Evolutionary conservation across 768 basidiomycete species (phyloP).

Genomic region (Trametes cubensis): DNA sequence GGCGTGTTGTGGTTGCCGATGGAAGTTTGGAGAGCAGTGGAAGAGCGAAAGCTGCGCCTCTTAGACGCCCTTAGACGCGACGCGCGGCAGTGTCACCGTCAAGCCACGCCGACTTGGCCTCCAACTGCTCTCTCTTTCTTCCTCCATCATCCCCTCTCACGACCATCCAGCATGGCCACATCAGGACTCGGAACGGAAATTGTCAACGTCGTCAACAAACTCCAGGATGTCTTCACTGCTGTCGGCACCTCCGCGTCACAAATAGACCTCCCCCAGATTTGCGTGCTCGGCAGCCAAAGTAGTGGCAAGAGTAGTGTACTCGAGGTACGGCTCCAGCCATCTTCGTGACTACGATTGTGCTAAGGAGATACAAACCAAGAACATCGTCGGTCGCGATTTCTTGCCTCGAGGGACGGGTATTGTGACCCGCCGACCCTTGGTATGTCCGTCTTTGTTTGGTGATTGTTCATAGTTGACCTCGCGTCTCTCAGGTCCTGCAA

Average conservation of each 20-base stretch:
- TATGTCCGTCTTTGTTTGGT: constrained; percentile 42
- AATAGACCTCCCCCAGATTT: constrained; percentile 92
- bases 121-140: constrained; percentile 8
- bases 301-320: constrained; percentile 93
- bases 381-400: constrained; percentile 98
- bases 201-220: constrained; percentile 81
- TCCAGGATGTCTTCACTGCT: constrained; percentile 87
- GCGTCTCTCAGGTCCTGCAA: constrained; percentile 73
- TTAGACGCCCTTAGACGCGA: constrained; percentile 16
- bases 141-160: constrained; percentile 11
- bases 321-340: constrained; percentile 57
- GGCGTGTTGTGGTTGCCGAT: background rate
- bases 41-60: background rate
- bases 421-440: constrained; percentile 94
- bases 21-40: background rate
- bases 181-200: constrained; percentile 80
- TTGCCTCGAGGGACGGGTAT: constrained; percentile 98
- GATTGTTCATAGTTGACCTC: background rate
- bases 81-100: constrained; percentile 19
- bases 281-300: constrained; percentile 88
- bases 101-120: background rate
- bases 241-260: constrained; percentile 76
- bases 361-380: constrained; percentile 48
- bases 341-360: background rate
- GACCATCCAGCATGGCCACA: constrained; percentile 36